A percentile compares a stretch with the other conserved stretches of the same genome.
phyloP scores from a whole-genome alignment of 208 protist species.

The Trypanosoma caninum region DNA sequence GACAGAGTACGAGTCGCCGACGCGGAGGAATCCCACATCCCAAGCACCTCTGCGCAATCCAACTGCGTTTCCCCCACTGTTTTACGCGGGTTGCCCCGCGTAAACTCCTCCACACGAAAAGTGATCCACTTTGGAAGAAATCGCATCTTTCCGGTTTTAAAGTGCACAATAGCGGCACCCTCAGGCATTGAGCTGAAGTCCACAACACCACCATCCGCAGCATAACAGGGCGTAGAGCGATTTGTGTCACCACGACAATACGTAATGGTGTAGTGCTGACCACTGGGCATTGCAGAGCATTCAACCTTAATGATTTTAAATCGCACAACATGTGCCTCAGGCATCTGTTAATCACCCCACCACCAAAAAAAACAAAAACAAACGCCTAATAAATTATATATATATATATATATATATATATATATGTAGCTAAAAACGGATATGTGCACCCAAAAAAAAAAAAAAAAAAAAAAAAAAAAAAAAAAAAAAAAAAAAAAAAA shows the following conservation, averaged over 20 bases:
- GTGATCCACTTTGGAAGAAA: slow-evolving; percentile 80
- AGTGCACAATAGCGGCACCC: slow-evolving; percentile 72
- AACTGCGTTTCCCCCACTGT: slow-evolving; percentile 65
- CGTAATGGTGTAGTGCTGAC: slow-evolving; percentile 77
- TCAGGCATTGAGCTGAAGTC: slow-evolving; percentile 85
- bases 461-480: slow-evolving; percentile 19
- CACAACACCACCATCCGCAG: slow-evolving; percentile 49
- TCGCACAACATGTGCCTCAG: slow-evolving; percentile 65
- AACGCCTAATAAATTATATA: background rate
- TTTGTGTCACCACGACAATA: slow-evolving; percentile 70
- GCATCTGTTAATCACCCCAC: slow-evolving; percentile 20
- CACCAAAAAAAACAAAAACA: slow-evolving; percentile 5
- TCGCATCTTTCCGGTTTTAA: slow-evolving; percentile 55
- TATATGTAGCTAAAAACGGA: background rate
- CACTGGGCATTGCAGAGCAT: slow-evolving; percentile 52
- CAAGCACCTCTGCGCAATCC: slow-evolving; percentile 60
- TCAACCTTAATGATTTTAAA: slow-evolving; percentile 74
- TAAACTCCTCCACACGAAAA: slow-evolving; percentile 83
- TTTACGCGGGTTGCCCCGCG: slow-evolving; percentile 52
- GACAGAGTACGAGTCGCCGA: slow-evolving; percentile 26
- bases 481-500: background rate
- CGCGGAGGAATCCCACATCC: slow-evolving; percentile 24
- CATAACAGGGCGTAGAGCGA: slow-evolving; percentile 73
- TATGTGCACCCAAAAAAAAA: background rate
- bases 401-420: too few relatives aligned